Base-by-base conservation (phyloP, 176 grass and related monocot species). In the Oryza rufipogon region DNA sequence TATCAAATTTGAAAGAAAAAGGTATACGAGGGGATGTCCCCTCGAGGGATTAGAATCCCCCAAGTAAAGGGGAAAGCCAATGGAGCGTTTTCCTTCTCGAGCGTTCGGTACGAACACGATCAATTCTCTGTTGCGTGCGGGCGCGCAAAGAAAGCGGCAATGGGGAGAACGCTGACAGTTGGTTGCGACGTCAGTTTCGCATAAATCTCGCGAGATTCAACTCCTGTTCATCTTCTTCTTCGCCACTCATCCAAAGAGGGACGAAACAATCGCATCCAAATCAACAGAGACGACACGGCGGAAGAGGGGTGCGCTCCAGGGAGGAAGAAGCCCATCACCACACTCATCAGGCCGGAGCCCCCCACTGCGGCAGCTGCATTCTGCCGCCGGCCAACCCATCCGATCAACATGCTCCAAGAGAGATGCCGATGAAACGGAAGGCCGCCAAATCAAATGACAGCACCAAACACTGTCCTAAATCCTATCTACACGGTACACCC, bases 271-370 rank as follows among this genome's bases (percentile, higher is more conserved):
- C 28, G 87, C 54, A 81, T 81, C 65, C 51, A 45, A 11, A 58
- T 78, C 73, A 73, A 13, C 13, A 74, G 13, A 74, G 81, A 49
- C 9, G 14, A 16, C n/a, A 13, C 49, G 1, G 75, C 30, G 48
- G 73, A 83, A 76, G 79, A 86, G 84, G 84, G 88, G 88, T 83
- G 88, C 88, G 84, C 84, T 86, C 68, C 36, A 39, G 9, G 20
- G 6, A 83, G 20, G 20, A 12, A 83, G 20, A 12, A 83, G 79
- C 79, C 80, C 67, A 79, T 86, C 84, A 86, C 84, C 88, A 68
- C 88, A 48, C 84, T 86, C 68, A 58, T 84, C 68, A 23, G 66
- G 30, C 45, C 61, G 14, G 16, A 0, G 45, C 64, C 19, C 34
- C 28, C 28, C 64, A 33, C 22, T 23, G 87, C 76, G 0, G 87